Percentiles rank a stretch among this genome's conserved stretches.
Evolutionary conservation across 768 basidiomycete species (phyloP).

Genomic region (Panellus pusillus): DNA sequence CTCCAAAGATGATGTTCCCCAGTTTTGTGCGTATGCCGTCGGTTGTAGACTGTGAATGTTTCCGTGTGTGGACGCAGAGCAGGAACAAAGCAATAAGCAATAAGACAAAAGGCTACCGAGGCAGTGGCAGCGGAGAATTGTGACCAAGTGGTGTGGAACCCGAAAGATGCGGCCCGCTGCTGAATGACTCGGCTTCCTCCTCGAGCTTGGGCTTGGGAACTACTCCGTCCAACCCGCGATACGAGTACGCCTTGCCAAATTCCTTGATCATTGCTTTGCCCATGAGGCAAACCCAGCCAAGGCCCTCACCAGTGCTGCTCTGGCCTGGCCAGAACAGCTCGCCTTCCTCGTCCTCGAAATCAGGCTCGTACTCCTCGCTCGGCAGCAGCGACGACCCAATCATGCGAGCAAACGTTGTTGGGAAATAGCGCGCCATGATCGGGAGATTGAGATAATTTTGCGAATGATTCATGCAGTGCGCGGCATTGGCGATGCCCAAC

Average conservation of each 20-base stretch:
- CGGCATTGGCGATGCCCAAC: slow-evolving; percentile 37
- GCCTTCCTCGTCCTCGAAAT: slow-evolving; percentile 83
- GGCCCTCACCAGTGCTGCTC: slow-evolving; percentile 68
- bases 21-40: slow-evolving; percentile 14
- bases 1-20: slow-evolving; percentile 2
- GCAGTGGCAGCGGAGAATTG: slow-evolving; percentile 17
- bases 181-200: slow-evolving; percentile 19
- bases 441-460: slow-evolving; percentile 63
- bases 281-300: slow-evolving; percentile 87
- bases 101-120: slow-evolving; percentile 5
- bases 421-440: slow-evolving; percentile 68
- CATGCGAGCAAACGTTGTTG: slow-evolving; percentile 73
- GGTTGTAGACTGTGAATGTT: neutral
- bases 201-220: slow-evolving; percentile 62
- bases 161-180: slow-evolving; percentile 8
- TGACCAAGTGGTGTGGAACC: slow-evolving; percentile 17
- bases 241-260: slow-evolving; percentile 74
- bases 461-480: slow-evolving; percentile 49
- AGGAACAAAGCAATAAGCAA: neutral
- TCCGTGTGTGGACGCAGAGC: slow-evolving; percentile 11
- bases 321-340: slow-evolving; percentile 86
- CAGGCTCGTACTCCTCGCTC: slow-evolving; percentile 75
- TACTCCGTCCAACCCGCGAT: slow-evolving; percentile 70
- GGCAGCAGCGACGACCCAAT: slow-evolving; percentile 60
- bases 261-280: slow-evolving; percentile 86